phyloP scores from a whole-genome alignment of 2,329 filamentous ascomycete genomes.

The Taxawa tesnikishii region DNA sequence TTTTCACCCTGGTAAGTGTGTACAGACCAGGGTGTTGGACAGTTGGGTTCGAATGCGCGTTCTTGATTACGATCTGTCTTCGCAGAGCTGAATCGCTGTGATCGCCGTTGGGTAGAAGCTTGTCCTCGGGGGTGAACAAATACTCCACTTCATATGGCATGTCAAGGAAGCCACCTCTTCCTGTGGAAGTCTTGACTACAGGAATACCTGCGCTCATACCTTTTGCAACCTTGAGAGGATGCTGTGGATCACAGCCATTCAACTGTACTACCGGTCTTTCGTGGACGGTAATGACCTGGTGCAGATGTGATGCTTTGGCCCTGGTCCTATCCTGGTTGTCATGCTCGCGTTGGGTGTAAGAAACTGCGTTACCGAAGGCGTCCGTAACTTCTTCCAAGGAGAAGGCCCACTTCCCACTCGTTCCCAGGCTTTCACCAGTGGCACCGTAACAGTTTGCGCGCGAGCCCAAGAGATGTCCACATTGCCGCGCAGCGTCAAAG shows the following conservation, averaged over 20 bases:
- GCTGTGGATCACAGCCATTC: conserved; percentile 63
- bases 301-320: conserved; percentile 42
- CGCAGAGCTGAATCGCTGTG: conserved; percentile 48
- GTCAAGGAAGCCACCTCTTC: conserved; percentile 43
- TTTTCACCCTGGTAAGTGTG: conserved; percentile 66
- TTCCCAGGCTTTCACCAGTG: conserved; percentile 75
- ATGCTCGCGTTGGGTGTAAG: conserved; percentile 62
- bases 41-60: conserved; percentile 47
- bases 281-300: conserved; percentile 72
- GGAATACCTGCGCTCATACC: conserved; percentile 58
- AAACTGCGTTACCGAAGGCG: conserved; percentile 74
- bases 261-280: conserved; percentile 69
- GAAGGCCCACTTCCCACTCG: conserved; percentile 75
- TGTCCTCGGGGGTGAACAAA: conserved; percentile 65
- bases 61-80: conserved; percentile 50
- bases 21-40: conserved; percentile 78
- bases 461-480: conserved; percentile 73
- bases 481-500: conserved; percentile 43
- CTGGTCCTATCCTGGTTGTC: conserved; percentile 33
- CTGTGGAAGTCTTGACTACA: conserved; percentile 54
- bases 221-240: conserved; percentile 72
- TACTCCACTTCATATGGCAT: conserved; percentile 65
- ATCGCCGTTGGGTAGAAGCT: conserved; percentile 57
- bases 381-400: conserved; percentile 86
- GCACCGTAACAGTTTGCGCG: conserved; percentile 61